These are phyloP conservation scores for Cutaneotrichosporon cutaneum DNA, from an alignment of 1,284 basidiomycete species.

Conservation along the genomic window DNA sequence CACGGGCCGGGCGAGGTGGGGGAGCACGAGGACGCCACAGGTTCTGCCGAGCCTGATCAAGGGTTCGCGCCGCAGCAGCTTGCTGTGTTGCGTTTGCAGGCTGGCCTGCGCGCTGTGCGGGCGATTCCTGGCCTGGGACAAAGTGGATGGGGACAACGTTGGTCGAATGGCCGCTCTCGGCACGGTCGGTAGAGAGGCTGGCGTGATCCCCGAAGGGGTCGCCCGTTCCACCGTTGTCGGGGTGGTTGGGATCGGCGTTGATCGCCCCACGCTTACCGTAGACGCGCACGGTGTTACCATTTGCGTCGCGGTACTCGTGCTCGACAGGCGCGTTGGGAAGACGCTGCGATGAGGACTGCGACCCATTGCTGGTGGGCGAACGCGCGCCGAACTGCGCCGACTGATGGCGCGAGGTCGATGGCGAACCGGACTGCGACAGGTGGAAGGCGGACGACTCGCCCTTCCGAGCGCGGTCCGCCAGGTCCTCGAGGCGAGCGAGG, in stretches of 20 bases:
- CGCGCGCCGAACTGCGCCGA: conserved; percentile 14
- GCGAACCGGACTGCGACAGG: conserved; percentile 37
- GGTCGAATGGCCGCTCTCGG: conserved; percentile 37
- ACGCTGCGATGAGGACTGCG: conserved; percentile 6
- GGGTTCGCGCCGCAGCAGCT: conserved; percentile 36
- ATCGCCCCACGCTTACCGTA: conserved; percentile 43
- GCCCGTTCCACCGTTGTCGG: conserved; percentile 27
- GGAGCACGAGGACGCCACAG: conserved; percentile 34
- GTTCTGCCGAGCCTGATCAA: conserved; percentile 48
- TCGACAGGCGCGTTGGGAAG: conserved; percentile 27
- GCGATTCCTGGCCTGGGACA: conserved; percentile 38
- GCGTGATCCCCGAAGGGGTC: conserved; percentile 50
- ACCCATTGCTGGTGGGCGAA: conserved; percentile 12
- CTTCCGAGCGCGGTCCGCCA: conserved; percentile 49
- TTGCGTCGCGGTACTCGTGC: conserved; percentile 42
- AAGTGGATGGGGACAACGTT: conserved; percentile 54
- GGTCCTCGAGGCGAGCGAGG: conserved; percentile 45
- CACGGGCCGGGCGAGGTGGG: conserved; percentile 48
- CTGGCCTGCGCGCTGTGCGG: conserved; percentile 16
- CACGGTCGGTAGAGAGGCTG: conserved; percentile 41
- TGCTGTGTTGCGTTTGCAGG: conserved; percentile 13
- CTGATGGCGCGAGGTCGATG: conserved; percentile 30
- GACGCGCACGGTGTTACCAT: conserved; percentile 38
- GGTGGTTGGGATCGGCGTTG: conserved; percentile 43
- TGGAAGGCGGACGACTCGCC: conserved; percentile 51